phyloP scores from a whole-genome alignment of 306 rosid genomes.

The Cajanus cajan region DNA sequence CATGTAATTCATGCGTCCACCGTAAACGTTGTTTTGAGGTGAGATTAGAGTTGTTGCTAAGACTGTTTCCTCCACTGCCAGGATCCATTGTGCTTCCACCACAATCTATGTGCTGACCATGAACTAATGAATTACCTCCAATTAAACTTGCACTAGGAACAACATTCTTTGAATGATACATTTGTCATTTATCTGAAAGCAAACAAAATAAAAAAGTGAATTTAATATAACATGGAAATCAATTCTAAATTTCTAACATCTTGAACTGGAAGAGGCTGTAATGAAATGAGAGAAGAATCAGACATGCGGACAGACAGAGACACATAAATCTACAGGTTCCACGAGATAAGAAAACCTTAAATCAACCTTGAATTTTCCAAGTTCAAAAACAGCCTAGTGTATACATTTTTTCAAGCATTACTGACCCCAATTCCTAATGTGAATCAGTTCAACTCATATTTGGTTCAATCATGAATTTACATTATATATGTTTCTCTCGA shows the following conservation, averaged over 20 bases:
- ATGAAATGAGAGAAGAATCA: constrained; percentile 4
- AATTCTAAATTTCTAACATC: constrained; percentile 3
- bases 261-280: background rate
- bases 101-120: constrained; percentile 56
- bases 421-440: constrained; percentile 4
- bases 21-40: constrained; percentile 86
- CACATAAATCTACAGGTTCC: background rate
- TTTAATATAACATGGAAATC: constrained; percentile 25
- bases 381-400: background rate
- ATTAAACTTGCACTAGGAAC: constrained; percentile 54
- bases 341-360: constrained; percentile 7
- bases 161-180: constrained; percentile 61
- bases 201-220: constrained; percentile 19
- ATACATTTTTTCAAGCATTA: constrained; percentile 1
- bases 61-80: constrained; percentile 62
- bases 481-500: background rate
- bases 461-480: background rate
- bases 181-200: constrained; percentile 61
- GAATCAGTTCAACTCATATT: constrained; percentile 5
- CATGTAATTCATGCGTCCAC: constrained; percentile 97
- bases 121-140: constrained; percentile 52
- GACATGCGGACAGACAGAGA: background rate
- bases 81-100: constrained; percentile 68
- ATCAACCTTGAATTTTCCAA: constrained; percentile 5
- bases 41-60: constrained; percentile 56